A percentile compares a stretch with the other conserved stretches of the same genome.
These are phyloP conservation scores for Epichloe glyceriae DNA, from an alignment of 2,329 filamentous ascomycete genomes.

Conservation along the genomic window DNA sequence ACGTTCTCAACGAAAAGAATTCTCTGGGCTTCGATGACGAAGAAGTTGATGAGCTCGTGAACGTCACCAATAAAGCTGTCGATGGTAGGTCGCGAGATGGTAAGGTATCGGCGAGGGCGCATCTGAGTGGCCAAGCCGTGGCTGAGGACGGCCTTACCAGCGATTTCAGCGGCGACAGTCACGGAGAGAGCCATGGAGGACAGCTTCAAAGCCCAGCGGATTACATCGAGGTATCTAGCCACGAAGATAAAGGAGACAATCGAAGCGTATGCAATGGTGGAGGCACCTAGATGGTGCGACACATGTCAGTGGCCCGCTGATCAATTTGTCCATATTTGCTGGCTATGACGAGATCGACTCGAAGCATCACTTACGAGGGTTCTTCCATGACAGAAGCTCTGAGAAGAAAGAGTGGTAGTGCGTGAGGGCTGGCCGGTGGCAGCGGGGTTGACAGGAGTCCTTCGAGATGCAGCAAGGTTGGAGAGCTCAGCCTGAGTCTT, in stretches of 20 bases:
- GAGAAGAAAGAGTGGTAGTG: conserved; percentile 62
- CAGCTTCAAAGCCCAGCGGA: conserved; percentile 53
- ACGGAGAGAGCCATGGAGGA: conserved; percentile 49
- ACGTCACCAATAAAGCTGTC: conserved; percentile 49
- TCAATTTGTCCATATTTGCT: not conserved
- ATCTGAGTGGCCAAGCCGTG: conserved; percentile 52
- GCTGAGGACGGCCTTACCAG: conserved; percentile 47
- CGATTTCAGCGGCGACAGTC: conserved; percentile 47
- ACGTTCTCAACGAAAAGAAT: conserved; percentile 58
- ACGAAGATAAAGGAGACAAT: conserved; percentile 48
- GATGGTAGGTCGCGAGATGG: conserved; percentile 48
- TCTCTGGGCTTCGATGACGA: conserved; percentile 56
- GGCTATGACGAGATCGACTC: not conserved
- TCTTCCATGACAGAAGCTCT: conserved; percentile 56
- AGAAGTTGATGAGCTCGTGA: conserved; percentile 59
- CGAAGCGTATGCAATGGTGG: conserved; percentile 49
- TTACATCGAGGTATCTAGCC: conserved; percentile 50
- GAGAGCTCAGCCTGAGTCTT: conserved; percentile 44
- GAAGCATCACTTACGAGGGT: conserved; percentile 39
- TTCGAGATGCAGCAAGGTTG: conserved; percentile 44
- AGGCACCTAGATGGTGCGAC: conserved; percentile 35
- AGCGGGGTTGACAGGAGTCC: conserved; percentile 38
- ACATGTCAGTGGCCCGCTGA: conserved; percentile 2
- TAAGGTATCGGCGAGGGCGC: conserved; percentile 55
- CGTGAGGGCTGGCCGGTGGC: conserved; percentile 51